Evolutionary conservation across 345 rosid species (phyloP), one percentile per base, ranked within the genome.

Genomic region (Brassica nigra): DNA sequence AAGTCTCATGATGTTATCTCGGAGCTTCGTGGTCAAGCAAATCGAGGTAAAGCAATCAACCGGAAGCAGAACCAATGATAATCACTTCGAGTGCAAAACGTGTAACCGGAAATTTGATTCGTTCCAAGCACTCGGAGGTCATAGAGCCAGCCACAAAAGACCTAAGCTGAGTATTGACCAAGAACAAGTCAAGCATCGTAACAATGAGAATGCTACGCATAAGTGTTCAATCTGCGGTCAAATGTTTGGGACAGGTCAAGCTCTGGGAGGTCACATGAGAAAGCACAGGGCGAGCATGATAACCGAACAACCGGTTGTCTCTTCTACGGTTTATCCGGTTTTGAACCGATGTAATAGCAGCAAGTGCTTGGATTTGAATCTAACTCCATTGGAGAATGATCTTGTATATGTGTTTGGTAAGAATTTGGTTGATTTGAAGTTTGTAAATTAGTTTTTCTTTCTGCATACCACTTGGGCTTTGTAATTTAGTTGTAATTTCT

Each of bases 231-330:
- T 82, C 4, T 90, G 95, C 34, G 85, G 85, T 14, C 86, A 82
- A 49, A 81, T 84, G 80, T 90, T 90, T 64, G 76, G 84, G 1
- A 44, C 78, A 64, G 92, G 94, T 12, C 94, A 90, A 80, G 94
- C 94, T 81, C 54, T 90, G 68, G 94, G 94, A 20, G 91, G 94
- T 61, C 94, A 90, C 34, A 88, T 90, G 94, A 86, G 95, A 83
- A 79, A 86, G 66, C 95, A 90, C 74, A 83, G 85, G 69, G 31
- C 63, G 10, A 68, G 27, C 34, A 15, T 61, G 27, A 39, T 42
- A 16, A 1, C 68, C 33, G 65, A 68, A 30, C 68, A 64, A 16
- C 1, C 47, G 9, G 62, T 29, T 39, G 2, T 42, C 11, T 57
- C 75, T 64, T 81, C 73, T 0, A 5, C 31, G 0, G 81, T 72